These are phyloP conservation scores for Fraxinus sp. DNA, from an alignment of 305 asterid species.

Conservation along the genomic window DNA sequence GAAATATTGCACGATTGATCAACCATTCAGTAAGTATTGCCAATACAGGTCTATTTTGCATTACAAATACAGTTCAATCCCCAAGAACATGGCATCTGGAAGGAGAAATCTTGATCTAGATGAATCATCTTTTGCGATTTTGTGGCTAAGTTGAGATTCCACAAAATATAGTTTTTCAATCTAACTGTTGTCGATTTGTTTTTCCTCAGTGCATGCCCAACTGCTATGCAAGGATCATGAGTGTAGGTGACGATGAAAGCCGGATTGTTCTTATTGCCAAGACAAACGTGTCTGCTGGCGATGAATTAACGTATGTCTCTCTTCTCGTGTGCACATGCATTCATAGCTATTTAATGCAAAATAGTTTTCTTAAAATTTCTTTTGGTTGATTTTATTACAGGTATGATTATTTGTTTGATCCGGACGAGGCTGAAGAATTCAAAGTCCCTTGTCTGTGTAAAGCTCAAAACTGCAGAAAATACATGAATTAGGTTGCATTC, in stretches of 20 bases:
- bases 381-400: constrained; percentile 43
- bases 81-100: neutral
- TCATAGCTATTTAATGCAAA: neutral
- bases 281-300: constrained; percentile 81
- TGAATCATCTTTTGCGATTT: neutral
- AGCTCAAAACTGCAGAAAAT: constrained; percentile 68
- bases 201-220: constrained; percentile 87
- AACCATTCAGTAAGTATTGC: constrained; percentile 79
- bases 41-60: neutral
- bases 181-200: constrained; percentile 4
- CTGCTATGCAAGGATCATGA: constrained; percentile 98
- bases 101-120: neutral
- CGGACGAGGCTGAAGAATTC: constrained; percentile 80
- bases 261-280: constrained; percentile 92
- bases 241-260: constrained; percentile 94
- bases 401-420: constrained; percentile 92
- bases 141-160: neutral
- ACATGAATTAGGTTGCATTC: constrained; percentile 61
- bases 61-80: neutral
- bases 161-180: neutral
- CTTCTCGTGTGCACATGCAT: neutral
- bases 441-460: constrained; percentile 81
- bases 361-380: constrained; percentile 9
- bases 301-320: constrained; percentile 72
- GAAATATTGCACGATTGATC: constrained; percentile 96